Evolutionary conservation across 164 flowering plant genomes (phyloP).

Genomic region (Macadamia tetraphylla): DNA sequence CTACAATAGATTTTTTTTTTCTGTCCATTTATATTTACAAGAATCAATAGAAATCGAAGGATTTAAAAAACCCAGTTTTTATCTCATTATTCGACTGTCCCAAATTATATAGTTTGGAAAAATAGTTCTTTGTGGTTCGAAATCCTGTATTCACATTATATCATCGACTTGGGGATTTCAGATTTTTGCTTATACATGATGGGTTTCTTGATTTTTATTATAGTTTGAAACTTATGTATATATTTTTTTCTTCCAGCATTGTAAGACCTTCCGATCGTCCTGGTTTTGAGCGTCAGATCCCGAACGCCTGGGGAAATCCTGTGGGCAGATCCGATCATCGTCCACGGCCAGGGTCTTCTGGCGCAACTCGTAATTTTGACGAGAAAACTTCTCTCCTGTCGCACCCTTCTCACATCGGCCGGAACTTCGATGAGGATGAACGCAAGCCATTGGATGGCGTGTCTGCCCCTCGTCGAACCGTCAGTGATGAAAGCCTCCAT

Average conservation of each 20-base stretch:
- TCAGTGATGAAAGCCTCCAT: slow-evolving; percentile 51
- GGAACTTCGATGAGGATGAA: slow-evolving; percentile 94
- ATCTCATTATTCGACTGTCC: no score
- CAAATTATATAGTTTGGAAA: no score
- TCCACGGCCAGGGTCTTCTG: slow-evolving; percentile 66
- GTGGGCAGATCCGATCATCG: slow-evolving; percentile 56
- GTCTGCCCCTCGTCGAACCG: slow-evolving; percentile 47
- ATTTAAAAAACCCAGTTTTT: not conserved
- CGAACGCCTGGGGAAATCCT: slow-evolving; percentile 49
- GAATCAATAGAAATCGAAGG: no score
- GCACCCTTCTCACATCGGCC: slow-evolving; percentile 47
- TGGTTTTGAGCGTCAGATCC: slow-evolving; percentile 46
- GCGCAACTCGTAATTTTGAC: slow-evolving; percentile 50
- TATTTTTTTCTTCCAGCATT: slow-evolving; percentile 24
- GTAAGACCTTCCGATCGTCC: slow-evolving; percentile 59
- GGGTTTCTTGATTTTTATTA: no score
- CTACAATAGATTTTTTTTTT: not conserved
- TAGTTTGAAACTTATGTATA: not conserved
- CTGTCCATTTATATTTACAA: not conserved
- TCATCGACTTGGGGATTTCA: no score
- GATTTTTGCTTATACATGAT: not conserved
- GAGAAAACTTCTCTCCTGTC: slow-evolving; percentile 61
- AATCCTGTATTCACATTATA: no score
- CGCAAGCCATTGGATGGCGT: slow-evolving; percentile 82
- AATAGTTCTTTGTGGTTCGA: no score